Evolutionary conservation across 2,329 filamentous ascomycete species (phyloP), one percentile per base, ranked within the genome.

Genomic region (Fusarium transvaalense): DNA sequence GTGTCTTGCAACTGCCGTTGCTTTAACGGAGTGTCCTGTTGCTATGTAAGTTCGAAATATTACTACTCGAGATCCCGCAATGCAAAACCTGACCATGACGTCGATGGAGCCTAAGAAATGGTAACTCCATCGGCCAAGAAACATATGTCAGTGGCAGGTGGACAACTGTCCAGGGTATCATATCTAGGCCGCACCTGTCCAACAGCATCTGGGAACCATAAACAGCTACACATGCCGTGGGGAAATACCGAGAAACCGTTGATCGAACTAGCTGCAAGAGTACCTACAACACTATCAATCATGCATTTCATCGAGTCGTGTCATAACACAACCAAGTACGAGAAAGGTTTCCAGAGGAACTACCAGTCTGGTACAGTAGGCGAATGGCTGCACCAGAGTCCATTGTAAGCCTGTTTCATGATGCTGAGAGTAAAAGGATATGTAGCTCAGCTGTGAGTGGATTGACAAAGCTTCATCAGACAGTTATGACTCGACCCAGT

Each of bases 1-100:
- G 56, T 74, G 64, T 62, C 69, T 69, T 58, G 60, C 45, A 50
- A 66, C 46, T 73, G 56, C 62, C 56, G 53, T 69, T 35, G 42
- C 43, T 32, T 35, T 50, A 14, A 19, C 43, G 32, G 29, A 13
- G 42, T 31, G 42, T 48, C 8, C 38, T 56, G 53, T 64, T 66
- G 55, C 42, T 61, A 19, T 41, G 29, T 37, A 17, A 50, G 39
- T 58, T 60, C 48, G 41, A 37, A 48, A 60, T 15, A 51, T 31
- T 15, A 48, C 34, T 56, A 50, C 60, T 42, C 53, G 64, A 56
- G 56, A 56, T 42, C 61, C 54, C 52, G 46, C 39, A 63, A 52
- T 43, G 25, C 19, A 41, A 61, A 52, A 39, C 19, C 29, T 27
- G 48, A 51, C 37, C 41, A 61, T 71, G 66, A 70, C 53, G 62